phyloP scores from a whole-genome alignment of 2,329 filamentous ascomycete species.

The Ascochyta fabae region DNA sequence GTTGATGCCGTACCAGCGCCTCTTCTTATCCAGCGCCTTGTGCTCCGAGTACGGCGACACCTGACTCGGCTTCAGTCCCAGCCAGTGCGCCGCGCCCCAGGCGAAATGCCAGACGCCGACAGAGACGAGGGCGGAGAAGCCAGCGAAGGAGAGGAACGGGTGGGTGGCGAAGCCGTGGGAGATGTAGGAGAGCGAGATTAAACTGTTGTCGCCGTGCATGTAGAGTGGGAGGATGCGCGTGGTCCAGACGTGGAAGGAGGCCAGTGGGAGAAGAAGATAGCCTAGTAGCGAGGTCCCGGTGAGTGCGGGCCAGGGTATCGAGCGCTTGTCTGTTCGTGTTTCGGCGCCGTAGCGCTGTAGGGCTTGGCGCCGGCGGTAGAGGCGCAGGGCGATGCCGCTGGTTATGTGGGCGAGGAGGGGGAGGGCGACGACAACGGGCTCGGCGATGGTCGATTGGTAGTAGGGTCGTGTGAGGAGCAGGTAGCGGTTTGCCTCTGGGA shows the following conservation, averaged over 20 bases:
- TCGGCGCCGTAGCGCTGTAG: conserved; percentile 77
- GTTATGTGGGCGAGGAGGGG: conserved; percentile 78
- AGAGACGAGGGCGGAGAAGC: conserved; percentile 72
- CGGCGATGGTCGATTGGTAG: conserved; percentile 80
- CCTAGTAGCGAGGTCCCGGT: conserved; percentile 75
- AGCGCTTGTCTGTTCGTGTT: conserved; percentile 58
- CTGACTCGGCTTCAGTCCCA: conserved; percentile 67
- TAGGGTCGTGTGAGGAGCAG: conserved; percentile 89
- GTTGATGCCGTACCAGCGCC: conserved; percentile 76
- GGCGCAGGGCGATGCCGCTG: conserved; percentile 77
- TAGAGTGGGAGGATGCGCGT: conserved; percentile 78
- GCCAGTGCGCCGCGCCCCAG: conserved; percentile 86
- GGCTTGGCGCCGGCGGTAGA: conserved; percentile 75
- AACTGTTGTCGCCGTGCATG: conserved; percentile 83
- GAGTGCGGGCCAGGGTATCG: conserved; percentile 70
- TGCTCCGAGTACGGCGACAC: conserved; percentile 57
- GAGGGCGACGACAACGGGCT: conserved; percentile 78
- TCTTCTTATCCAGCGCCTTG: conserved; percentile 63
- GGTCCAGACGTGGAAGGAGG: conserved; percentile 74
- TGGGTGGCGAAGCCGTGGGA: conserved; percentile 82
- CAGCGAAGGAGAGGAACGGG: conserved; percentile 68
- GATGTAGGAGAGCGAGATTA: conserved; percentile 82
- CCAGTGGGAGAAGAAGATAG: conserved; percentile 70
- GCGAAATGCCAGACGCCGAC: conserved; percentile 78
- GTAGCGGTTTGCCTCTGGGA: conserved; percentile 80